These are phyloP conservation scores for Leishmania lainsoni DNA, from an alignment of 208 protist genomes.

Conservation along the genomic window DNA sequence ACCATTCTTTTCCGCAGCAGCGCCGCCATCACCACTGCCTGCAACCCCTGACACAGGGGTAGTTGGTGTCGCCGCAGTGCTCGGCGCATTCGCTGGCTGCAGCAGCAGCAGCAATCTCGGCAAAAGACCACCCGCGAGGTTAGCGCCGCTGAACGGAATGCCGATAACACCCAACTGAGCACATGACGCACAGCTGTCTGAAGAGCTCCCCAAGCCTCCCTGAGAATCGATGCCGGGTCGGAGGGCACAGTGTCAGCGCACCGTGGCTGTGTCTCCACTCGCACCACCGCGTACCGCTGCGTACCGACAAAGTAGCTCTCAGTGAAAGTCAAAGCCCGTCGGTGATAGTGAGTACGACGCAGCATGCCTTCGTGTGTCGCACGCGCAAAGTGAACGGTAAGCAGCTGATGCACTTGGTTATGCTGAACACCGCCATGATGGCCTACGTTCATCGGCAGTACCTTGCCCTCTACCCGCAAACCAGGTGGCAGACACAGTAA, in stretches of 20 bases:
- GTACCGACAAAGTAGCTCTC: slow-evolving; percentile 96
- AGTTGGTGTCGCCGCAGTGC: not conserved
- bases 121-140: slow-evolving; percentile 92
- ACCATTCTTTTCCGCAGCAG: not conserved
- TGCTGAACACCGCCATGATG: slow-evolving; percentile 79
- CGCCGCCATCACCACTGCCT: not conserved
- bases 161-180: slow-evolving; percentile 79
- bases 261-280: slow-evolving; percentile 24
- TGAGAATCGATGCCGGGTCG: slow-evolving; percentile 7
- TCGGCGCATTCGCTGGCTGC: not conserved
- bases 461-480: not conserved
- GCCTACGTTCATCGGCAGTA: slow-evolving; percentile 91
- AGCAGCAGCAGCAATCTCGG: not conserved
- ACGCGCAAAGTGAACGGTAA: slow-evolving; percentile 85
- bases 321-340: slow-evolving; percentile 95
- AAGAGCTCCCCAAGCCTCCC: slow-evolving; percentile 18
- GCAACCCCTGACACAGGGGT: not conserved
- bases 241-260: not conserved
- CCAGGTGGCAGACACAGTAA: not conserved
- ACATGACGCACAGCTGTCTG: slow-evolving; percentile 15
- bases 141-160: slow-evolving; percentile 94
- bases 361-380: slow-evolving; percentile 77
- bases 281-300: slow-evolving; percentile 92
- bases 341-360: slow-evolving; percentile 42
- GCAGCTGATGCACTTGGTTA: slow-evolving; percentile 97